These are phyloP conservation scores for Rutstroemia sp. DNA, from an alignment of 2,329 filamentous ascomycete genomes.

Conservation along the genomic window DNA sequence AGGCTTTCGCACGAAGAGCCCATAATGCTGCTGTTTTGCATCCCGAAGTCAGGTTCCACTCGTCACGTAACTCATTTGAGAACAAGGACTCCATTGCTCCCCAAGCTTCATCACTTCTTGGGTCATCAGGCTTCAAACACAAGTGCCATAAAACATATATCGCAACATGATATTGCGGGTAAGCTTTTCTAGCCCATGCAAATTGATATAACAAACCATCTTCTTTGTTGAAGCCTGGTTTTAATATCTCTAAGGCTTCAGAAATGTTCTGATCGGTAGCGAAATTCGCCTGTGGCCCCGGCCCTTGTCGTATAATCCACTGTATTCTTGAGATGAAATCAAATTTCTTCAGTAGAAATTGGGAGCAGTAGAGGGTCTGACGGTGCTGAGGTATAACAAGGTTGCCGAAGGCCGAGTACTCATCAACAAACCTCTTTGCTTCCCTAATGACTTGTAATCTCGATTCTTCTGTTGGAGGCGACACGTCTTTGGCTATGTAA, in stretches of 20 bases:
- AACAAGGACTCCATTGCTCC: background rate
- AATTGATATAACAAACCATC: slow-evolving; percentile 2
- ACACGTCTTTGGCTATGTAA: background rate
- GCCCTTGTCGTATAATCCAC: background rate
- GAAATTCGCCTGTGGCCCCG: background rate
- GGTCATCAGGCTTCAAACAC: background rate
- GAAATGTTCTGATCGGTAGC: background rate
- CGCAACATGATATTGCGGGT: slow-evolving; percentile 5
- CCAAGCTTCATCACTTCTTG: background rate
- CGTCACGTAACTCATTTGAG: background rate
- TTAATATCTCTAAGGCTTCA: background rate
- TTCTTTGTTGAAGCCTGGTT: background rate
- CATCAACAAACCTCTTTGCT: background rate
- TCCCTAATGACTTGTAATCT: background rate
- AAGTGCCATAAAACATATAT: slow-evolving; percentile 7
- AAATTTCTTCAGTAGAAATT: background rate
- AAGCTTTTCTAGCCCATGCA: slow-evolving; percentile 1
- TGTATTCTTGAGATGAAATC: slow-evolving; percentile 5
- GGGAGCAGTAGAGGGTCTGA: background rate
- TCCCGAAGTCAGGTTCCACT: too few species aligned
- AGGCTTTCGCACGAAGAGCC: too few species aligned
- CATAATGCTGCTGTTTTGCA: too few species aligned
- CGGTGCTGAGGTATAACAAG: background rate
- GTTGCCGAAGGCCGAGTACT: background rate
- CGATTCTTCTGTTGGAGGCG: background rate